Evolutionary conservation across 345 rosid species (phyloP).

Genomic region (Sisymbrium irio): DNA sequence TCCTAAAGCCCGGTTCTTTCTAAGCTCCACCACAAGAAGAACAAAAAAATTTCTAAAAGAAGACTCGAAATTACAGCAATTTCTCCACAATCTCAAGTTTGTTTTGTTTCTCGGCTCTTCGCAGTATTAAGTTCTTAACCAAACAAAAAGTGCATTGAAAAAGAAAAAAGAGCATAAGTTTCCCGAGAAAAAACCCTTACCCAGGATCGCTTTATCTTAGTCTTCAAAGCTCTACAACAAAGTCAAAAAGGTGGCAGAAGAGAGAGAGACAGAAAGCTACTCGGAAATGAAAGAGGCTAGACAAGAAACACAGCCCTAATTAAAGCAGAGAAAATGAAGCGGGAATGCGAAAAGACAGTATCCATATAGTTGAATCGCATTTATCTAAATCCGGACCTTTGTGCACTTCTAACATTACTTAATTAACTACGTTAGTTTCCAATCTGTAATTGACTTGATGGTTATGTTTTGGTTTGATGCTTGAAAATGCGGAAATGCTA

Average conservation of each 20-base stretch:
- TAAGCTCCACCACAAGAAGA: no score
- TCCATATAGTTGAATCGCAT: neutral
- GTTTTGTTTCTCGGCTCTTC: no score
- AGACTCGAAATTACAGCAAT: no score
- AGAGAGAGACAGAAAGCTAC: neutral
- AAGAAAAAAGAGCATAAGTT: neutral
- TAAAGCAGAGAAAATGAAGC: conserved; percentile 6
- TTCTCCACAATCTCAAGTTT: no score
- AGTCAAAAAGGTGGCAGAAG: neutral
- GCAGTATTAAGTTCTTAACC: neutral
- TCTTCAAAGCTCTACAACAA: neutral
- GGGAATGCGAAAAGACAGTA: conserved; percentile 20
- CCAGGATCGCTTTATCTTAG: neutral
- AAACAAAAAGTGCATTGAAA: neutral
- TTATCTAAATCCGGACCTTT: neutral
- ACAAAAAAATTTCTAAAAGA: no score
- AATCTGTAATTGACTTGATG: neutral
- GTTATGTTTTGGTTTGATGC: no score
- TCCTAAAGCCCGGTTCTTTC: neutral
- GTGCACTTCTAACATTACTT: neutral
- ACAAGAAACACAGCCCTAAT: neutral
- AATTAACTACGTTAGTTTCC: neutral
- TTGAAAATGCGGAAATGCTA: neutral
- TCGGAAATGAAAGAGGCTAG: neutral
- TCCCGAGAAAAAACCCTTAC: neutral